Evolutionary conservation across 2,329 filamentous ascomycete genomes (phyloP), one percentile per base, ranked within the genome.

Genomic region (Colletotrichum theobromicola): DNA sequence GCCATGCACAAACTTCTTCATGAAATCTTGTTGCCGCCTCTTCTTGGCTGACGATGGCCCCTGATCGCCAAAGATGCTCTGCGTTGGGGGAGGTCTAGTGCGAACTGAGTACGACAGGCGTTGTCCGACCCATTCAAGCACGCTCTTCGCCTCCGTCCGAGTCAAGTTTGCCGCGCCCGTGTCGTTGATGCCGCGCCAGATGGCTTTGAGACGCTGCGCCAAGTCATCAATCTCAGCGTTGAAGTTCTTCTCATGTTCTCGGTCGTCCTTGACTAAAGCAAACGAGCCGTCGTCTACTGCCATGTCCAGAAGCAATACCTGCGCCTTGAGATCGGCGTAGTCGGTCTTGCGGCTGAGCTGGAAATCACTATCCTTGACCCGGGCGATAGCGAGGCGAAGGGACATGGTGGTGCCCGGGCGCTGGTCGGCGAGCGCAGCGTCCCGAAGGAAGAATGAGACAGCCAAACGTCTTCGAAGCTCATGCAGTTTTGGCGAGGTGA

Each of bases 141-240:
- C 88, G 68, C 92, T 92, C 83, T 98, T 98, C 15, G 94, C 92
- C 79, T 97, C 92, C 34, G 94, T 93, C 34, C 94, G 90, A 18
- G 90, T 89, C 72, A 97, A 87, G 78, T 94, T 91, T 26, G 91
- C 91, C 58, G 94, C 93, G 53, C 94, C 94, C 2, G 92, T 89
- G 79, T 95, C 94, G 73, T 93, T 89, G 79, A 98, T 97, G 50
- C 88, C 89, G 72, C 87, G 85, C 83, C 87, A 88, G 35, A 92
- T 84, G 18, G 84, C 81, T 76, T 92, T 91, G 66, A 97, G 86
- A 37, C 86, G 87, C 21, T 84, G 83, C 2, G 91, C 88, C 6
- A 98, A 87, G 26, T 84, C 85, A 82, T 98, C 95, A 37, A 98
- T 87, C 13, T 92, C 87, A 7, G 85, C 82, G 80, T 98, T 94